A percentile compares a stretch with the other conserved stretches of the same genome.
Evolutionary conservation across 2,329 filamentous ascomycete genomes (phyloP).

Genomic region (Alternaria dauci): DNA sequence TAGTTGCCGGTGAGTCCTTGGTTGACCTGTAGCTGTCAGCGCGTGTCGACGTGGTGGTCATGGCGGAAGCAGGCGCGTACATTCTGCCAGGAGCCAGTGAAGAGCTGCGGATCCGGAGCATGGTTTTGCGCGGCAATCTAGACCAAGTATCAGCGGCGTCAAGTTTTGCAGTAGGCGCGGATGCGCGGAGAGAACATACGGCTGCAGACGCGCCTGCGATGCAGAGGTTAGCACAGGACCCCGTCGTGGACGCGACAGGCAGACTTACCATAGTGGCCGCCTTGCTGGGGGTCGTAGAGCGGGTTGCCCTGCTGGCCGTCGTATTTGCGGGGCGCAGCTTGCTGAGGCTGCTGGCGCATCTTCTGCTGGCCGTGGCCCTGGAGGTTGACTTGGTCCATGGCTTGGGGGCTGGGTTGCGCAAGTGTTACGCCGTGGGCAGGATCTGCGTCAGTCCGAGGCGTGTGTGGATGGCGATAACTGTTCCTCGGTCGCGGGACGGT

Average conservation of each 20-base stretch:
- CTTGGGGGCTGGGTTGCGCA: slow-evolving; percentile 36
- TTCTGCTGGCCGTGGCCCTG: slow-evolving; percentile 49
- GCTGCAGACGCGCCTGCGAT: slow-evolving; percentile 70
- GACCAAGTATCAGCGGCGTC: slow-evolving; percentile 48
- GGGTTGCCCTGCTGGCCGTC: slow-evolving; percentile 61
- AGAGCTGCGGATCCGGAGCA: slow-evolving; percentile 87
- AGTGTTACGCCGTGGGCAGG: slow-evolving; percentile 45
- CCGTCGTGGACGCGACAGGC: slow-evolving; percentile 15
- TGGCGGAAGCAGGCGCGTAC: slow-evolving; percentile 57
- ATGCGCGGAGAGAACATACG: slow-evolving; percentile 59
- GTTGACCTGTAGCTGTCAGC: slow-evolving; percentile 72
- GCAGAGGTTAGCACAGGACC: slow-evolving; percentile 30
- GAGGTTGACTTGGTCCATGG: slow-evolving; percentile 51
- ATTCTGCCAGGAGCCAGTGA: slow-evolving; percentile 95
- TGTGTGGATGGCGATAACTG: slow-evolving; percentile 10
- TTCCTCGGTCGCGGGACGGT: slow-evolving; percentile 25
- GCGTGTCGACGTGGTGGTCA: neutral
- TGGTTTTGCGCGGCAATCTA: slow-evolving; percentile 88
- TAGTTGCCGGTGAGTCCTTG: slow-evolving; percentile 92
- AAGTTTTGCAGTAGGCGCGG: slow-evolving; percentile 17
- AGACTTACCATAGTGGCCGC: slow-evolving; percentile 60
- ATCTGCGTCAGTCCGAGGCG: slow-evolving; percentile 31
- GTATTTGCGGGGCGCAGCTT: slow-evolving; percentile 55
- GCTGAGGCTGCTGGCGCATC: slow-evolving; percentile 46
- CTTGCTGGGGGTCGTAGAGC: slow-evolving; percentile 56